phyloP scores from a whole-genome alignment of 2,329 filamentous ascomycete genomes.

The Aurifilum marmelostoma region DNA sequence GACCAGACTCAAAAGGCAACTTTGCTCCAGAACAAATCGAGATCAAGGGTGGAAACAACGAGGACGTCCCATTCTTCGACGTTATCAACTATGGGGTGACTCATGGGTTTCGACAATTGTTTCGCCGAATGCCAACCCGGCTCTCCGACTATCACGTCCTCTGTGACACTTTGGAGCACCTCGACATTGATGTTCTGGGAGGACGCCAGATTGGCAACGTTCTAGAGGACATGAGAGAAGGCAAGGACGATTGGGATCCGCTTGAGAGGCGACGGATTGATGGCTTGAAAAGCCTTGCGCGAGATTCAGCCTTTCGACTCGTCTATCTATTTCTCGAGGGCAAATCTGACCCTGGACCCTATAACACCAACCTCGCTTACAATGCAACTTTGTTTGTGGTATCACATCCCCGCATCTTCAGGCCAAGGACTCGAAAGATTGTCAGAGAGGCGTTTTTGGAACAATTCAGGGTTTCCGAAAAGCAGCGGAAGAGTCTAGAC shows the following conservation, averaged over 20 bases:
- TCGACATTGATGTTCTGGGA: background rate
- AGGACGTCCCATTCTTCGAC: background rate
- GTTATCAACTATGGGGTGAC: constrained; percentile 1
- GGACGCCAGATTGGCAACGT: background rate
- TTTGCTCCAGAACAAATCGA: background rate
- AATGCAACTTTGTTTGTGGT: background rate
- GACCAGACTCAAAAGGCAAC: too few relatives aligned
- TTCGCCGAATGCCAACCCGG: background rate
- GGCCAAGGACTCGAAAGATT: background rate
- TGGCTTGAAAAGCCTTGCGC: background rate
- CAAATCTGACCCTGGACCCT: background rate
- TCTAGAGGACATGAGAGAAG: background rate
- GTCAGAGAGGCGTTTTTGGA: background rate
- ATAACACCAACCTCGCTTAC: background rate
- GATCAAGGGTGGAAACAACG: background rate
- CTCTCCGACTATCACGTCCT: background rate
- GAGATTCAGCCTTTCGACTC: constrained; percentile 5
- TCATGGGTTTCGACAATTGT: background rate
- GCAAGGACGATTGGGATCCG: background rate
- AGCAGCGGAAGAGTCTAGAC: background rate
- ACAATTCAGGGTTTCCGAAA: background rate
- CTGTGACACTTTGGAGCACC: background rate
- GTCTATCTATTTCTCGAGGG: background rate
- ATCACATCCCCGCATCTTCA: background rate
- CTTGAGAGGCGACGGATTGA: background rate